Evolutionary conservation across 192 early-diverging fungal species (phyloP).

Genomic region (Ambispora gerdemannii): DNA sequence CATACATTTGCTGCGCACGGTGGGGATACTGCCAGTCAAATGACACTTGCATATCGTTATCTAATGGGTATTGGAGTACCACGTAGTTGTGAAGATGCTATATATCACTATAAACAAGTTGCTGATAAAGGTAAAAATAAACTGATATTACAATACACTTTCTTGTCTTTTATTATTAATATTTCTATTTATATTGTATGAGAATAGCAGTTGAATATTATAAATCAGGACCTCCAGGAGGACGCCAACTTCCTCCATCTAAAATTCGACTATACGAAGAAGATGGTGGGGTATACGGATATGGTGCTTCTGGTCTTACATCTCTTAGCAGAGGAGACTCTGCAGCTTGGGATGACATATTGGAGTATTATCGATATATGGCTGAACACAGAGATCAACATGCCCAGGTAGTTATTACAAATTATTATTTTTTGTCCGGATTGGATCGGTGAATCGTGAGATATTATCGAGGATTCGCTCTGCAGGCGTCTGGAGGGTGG

Average conservation of each 20-base stretch:
- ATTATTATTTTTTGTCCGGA: conserved; percentile 4
- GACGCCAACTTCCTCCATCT: conserved; percentile 64
- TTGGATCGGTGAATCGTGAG: no score
- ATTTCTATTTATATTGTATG: not conserved
- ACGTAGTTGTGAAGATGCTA: conserved; percentile 72
- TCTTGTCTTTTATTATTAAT: not conserved
- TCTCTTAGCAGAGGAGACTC: conserved; percentile 44
- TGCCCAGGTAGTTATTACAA: conserved; percentile 65
- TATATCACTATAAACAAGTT: conserved; percentile 73
- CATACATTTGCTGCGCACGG: conserved; percentile 78
- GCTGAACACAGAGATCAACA: conserved; percentile 61
- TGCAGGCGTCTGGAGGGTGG: no score
- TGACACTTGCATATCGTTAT: conserved; percentile 84
- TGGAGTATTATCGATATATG: conserved; percentile 68
- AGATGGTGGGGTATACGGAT: conserved; percentile 83
- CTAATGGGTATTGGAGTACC: conserved; percentile 77
- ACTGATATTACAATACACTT: no score
- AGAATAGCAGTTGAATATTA: conserved; percentile 63
- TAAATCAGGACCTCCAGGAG: conserved; percentile 76
- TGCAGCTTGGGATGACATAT: conserved; percentile 65
- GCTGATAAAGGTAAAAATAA: conserved; percentile 76
- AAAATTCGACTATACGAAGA: conserved; percentile 71
- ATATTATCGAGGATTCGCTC: no score
- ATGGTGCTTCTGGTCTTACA: conserved; percentile 51
- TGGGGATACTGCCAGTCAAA: conserved; percentile 69